Evolutionary conservation across 306 rosid species (phyloP), one percentile per base, ranked within the genome.

Genomic region (Urtica urens): DNA sequence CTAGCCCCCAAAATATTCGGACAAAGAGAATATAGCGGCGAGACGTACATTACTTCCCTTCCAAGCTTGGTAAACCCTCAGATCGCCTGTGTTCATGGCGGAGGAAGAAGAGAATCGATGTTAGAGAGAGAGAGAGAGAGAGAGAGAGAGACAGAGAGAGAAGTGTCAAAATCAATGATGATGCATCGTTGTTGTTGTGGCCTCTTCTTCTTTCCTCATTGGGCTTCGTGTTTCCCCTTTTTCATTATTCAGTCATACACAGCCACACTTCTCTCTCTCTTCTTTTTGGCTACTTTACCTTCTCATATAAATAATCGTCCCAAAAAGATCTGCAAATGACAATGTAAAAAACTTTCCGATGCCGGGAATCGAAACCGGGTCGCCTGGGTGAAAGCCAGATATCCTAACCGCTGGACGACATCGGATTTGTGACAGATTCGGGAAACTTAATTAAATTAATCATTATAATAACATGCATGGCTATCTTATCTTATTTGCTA

Each of bases 311-410:
- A n/a, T n/a, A n/a, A n/a, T n/a, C n/a, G n/a, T n/a, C n/a, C n/a
- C n/a, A n/a, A n/a, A n/a, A n/a, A n/a, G 33, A 10, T 28, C 33
- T 28, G 33, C 33, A 4, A 28, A 10, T 10, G 33, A 28, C 33
- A 28, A 28, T 10, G n/a, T 4, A 9, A 35, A 35, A 42, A 24
- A 47, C 7, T 1, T 83, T 83, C 86, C 79, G 58, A 64, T 80
- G 90, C 95, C 90, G 90, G 86, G 82, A 83, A 83, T 88, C 86
- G 93, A 83, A 88, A 88, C 94, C 94, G 81, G 93, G 88, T 80
- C 96, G 72, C 83, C 93, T 76, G 83, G 83, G 95, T 83, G 95
- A 88, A 83, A 88, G 94, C 88, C 93, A 80, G 86, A 87, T 62
- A 83, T 87, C 94, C 88, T 83, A 87, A 83, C 93, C 93, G 86